These are phyloP conservation scores for Malassezia sympodialis DNA, from an alignment of 1,284 basidiomycete species.

Conservation along the genomic window DNA sequence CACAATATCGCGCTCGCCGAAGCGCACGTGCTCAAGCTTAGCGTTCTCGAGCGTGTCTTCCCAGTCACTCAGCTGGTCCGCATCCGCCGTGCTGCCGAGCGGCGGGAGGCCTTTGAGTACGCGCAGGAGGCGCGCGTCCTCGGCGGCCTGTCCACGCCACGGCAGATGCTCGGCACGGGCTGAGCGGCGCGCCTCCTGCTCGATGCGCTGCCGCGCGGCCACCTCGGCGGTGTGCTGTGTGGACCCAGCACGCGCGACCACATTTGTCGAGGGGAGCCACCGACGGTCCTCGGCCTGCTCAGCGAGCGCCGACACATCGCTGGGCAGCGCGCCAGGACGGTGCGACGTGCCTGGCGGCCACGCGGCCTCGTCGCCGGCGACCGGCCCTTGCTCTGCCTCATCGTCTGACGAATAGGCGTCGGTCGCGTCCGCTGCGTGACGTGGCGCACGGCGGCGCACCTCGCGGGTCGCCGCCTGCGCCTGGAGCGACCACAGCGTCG, in stretches of 20 bases:
- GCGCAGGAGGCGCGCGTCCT: constrained; percentile 28
- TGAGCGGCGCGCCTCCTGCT: constrained; percentile 15
- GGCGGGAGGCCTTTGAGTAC: constrained; percentile 34
- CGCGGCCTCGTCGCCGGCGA: neutral
- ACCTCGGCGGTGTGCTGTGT: constrained; percentile 16
- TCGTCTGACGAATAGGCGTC: constrained; percentile 10
- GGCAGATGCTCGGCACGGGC: constrained; percentile 32
- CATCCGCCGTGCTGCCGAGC: constrained; percentile 28
- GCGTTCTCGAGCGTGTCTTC: constrained; percentile 33
- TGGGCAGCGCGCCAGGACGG: neutral
- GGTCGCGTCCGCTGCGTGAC: neutral
- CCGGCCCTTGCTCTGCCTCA: neutral
- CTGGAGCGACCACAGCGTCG: constrained; percentile 12
- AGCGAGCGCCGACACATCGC: neutral
- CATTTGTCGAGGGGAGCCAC: constrained; percentile 16
- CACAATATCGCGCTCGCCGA: constrained; percentile 36
- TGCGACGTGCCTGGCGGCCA: neutral
- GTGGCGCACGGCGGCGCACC: neutral
- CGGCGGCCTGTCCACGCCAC: constrained; percentile 19
- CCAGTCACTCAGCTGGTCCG: constrained; percentile 39
- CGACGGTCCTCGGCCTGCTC: constrained; percentile 16
- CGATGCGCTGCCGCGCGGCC: constrained; percentile 6
- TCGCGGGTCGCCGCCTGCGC: constrained; percentile 14
- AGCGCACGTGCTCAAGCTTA: constrained; percentile 29
- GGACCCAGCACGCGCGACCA: constrained; percentile 17